phyloP scores from a whole-genome alignment of 2,329 filamentous ascomycete species.

The Fusarium sororula region DNA sequence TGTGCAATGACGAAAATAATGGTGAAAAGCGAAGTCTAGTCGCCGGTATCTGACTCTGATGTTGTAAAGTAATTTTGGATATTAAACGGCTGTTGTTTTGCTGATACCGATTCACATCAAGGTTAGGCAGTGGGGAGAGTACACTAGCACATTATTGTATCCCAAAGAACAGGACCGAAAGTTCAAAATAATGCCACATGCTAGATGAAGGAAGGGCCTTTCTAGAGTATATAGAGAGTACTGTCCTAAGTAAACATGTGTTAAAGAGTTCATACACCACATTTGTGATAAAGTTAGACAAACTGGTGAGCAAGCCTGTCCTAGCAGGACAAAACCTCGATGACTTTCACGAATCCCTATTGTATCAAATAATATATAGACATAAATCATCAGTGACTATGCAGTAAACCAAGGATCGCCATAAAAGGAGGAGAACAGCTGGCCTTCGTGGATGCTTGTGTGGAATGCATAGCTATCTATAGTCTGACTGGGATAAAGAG shows the following conservation, averaged over 20 bases:
- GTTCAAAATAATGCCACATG: neutral
- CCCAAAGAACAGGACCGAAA: no score
- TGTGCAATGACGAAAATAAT: no score
- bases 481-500: neutral
- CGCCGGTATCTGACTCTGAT: accelerated
- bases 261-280: accelerated
- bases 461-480: neutral
- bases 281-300: neutral
- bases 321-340: no score
- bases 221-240: neutral
- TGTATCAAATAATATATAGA: neutral
- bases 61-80: accelerated
- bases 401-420: no score
- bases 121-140: no score
- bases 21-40: no score
- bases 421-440: no score
- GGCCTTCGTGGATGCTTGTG: no score
- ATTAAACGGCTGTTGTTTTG: neutral
- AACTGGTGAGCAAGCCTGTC: accelerated
- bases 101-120: no score
- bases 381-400: accelerated
- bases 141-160: accelerated
- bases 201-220: no score
- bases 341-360: neutral
- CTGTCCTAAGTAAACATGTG: accelerated